phyloP scores from a whole-genome alignment of 2,329 filamentous ascomycete species.

The Phialophora tarda region DNA sequence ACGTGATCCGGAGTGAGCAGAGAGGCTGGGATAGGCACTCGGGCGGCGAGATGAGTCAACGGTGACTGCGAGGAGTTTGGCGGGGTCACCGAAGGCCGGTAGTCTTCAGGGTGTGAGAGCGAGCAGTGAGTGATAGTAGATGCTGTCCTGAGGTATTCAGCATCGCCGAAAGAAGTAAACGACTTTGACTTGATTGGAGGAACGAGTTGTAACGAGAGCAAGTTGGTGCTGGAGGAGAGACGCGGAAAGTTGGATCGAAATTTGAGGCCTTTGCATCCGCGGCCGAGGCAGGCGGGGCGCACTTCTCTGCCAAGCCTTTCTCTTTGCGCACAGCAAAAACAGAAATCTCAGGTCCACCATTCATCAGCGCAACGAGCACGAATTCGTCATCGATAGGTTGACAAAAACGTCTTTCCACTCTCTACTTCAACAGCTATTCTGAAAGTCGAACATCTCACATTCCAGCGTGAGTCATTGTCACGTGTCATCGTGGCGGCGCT shows the following conservation, averaged over 20 bases:
- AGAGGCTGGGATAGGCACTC: not conserved
- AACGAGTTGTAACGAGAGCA: slow-evolving; percentile 1
- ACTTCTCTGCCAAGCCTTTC: slow-evolving; percentile 10
- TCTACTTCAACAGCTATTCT: not conserved
- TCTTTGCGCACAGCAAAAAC: not conserved
- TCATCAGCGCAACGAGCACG: not conserved
- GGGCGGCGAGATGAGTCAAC: slow-evolving; percentile 3
- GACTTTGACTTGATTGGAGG: slow-evolving; percentile 27
- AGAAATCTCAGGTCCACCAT: slow-evolving; percentile 2
- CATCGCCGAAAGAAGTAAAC: slow-evolving; percentile 19
- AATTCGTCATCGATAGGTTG: not conserved
- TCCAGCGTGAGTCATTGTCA: not conserved
- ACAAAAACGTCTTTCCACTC: not conserved
- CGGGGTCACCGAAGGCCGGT: not conserved
- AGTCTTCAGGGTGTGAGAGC: not conserved
- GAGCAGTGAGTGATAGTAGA: not conserved
- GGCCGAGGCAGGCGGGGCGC: slow-evolving; percentile 3
- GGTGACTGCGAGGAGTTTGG: not conserved
- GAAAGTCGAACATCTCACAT: slow-evolving; percentile 2
- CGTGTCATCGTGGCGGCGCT: not conserved
- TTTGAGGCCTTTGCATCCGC: not conserved
- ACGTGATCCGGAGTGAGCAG: slow-evolving; percentile 23
- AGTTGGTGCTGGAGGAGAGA: slow-evolving; percentile 16
- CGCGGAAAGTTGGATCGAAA: slow-evolving; percentile 24
- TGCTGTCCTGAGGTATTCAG: slow-evolving; percentile 22